A percentile compares a stretch with the other conserved stretches of the same genome.
Conservation (phyloP, 192 early-diverging fungal genomes). For the Coemansia sp. region DNA sequence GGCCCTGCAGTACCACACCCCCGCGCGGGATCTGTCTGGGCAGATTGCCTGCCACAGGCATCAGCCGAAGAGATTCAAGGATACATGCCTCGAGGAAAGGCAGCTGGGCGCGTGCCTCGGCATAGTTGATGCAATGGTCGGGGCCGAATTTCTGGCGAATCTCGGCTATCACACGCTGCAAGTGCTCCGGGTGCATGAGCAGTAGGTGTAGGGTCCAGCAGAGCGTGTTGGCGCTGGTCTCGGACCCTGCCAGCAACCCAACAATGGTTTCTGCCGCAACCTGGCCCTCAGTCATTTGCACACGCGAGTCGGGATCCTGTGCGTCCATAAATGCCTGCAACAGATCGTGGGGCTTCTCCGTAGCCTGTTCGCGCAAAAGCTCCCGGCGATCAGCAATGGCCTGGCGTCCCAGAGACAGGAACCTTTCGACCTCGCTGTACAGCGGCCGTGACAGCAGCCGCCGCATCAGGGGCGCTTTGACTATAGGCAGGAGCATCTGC, state of each 20-base stretch:
- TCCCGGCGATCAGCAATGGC: conserved; percentile 26
- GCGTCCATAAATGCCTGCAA: conserved; percentile 45
- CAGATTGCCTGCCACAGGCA: conserved; percentile 21
- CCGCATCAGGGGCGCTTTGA: conserved; percentile 18
- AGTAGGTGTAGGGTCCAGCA: conserved; percentile 35
- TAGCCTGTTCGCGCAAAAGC: neutral
- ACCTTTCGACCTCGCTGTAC: conserved; percentile 7
- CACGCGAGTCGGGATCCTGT: conserved; percentile 25
- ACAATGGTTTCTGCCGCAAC: conserved; percentile 35
- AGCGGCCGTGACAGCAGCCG: conserved; percentile 9
- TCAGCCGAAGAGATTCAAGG: conserved; percentile 39
- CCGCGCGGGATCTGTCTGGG: conserved; percentile 28
- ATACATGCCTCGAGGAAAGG: conserved; percentile 42
- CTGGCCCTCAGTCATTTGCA: conserved; percentile 27
- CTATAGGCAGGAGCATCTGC: conserved; percentile 14
- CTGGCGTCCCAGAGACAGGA: conserved; percentile 14
- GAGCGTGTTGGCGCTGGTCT: conserved; percentile 39
- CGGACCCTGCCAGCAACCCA: conserved; percentile 32
- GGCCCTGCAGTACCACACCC: conserved; percentile 25
- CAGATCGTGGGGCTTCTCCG: conserved; percentile 19
- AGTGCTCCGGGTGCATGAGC: conserved; percentile 24
- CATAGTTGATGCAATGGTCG: conserved; percentile 13
- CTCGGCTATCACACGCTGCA: conserved; percentile 4
- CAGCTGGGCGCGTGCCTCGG: conserved; percentile 17
- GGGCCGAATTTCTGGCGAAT: conserved; percentile 17